Conservation (phyloP, 139 green algal species). For the Helicosporidium sp. region DNA sequence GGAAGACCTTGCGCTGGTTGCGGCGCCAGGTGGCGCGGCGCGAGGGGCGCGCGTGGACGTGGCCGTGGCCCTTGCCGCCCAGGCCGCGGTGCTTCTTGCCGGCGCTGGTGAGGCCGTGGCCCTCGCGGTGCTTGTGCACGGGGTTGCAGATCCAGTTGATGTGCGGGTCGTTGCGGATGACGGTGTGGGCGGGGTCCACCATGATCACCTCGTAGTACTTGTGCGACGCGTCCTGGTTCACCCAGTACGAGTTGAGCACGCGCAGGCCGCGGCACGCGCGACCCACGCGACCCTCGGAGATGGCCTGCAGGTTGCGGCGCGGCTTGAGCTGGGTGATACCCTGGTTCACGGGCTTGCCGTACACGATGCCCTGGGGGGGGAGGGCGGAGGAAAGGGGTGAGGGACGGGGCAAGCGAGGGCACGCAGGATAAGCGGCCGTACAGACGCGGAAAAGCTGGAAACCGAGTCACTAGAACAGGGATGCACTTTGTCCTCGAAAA, state of each 20-base stretch:
- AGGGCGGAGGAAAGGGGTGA: neutral
- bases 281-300: conserved; percentile 92
- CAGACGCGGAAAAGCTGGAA: too few relatives aligned
- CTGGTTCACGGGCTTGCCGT: conserved; percentile 93
- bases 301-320: conserved; percentile 65
- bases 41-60: conserved; percentile 75
- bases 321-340: conserved; percentile 95
- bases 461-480: too few relatives aligned
- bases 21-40: conserved; percentile 67
- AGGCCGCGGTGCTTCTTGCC: conserved; percentile 86
- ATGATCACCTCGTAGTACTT: conserved; percentile 99
- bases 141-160: conserved; percentile 97
- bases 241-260: conserved; percentile 98
- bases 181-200: conserved; percentile 83
- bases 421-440: too few relatives aligned
- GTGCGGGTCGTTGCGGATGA: conserved; percentile 83
- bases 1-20: too few relatives aligned
- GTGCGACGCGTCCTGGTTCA: conserved; percentile 98
- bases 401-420: too few relatives aligned
- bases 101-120: conserved; percentile 83
- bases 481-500: neutral
- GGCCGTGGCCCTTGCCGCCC: conserved; percentile 61
- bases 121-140: conserved; percentile 95
- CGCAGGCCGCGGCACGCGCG: conserved; percentile 79
- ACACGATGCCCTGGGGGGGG: conserved; percentile 68